phyloP scores from a whole-genome alignment of 176 grass and related monocot species.

The Paspalum notatum region DNA sequence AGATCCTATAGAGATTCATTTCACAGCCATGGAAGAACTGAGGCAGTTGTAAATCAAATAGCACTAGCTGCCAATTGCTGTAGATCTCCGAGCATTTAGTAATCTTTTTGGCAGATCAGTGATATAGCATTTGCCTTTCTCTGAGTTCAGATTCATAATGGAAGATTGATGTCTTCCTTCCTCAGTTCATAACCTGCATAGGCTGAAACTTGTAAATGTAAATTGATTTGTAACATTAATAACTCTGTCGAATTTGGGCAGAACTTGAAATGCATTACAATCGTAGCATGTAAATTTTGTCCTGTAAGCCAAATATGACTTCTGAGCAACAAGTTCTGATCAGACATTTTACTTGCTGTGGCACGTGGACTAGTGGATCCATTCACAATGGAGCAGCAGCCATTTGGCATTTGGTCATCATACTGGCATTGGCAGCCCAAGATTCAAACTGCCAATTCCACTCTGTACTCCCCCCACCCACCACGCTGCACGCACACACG shows the following conservation, averaged over 20 bases:
- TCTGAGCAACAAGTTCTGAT: neutral
- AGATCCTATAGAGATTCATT: constrained; percentile 31
- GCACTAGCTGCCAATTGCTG: constrained; percentile 4
- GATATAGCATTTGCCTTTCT: constrained; percentile 24
- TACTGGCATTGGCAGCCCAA: no score
- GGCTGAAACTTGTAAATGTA: constrained; percentile 35
- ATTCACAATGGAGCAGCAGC: neutral
- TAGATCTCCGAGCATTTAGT: constrained; percentile 31
- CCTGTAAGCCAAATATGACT: neutral
- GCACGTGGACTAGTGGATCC: neutral
- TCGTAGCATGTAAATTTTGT: neutral
- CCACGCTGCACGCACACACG: no score
- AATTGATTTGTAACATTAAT: constrained; percentile 28
- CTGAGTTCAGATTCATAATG: constrained; percentile 16
- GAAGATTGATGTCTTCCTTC: constrained; percentile 3
- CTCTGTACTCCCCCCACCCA: no score
- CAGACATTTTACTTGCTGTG: constrained; percentile 2
- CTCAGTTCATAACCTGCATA: constrained; percentile 13
- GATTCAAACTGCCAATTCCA: no score
- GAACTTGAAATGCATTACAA: constrained; percentile 22
- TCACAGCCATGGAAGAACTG: constrained; percentile 27
- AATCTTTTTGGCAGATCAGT: constrained; percentile 37
- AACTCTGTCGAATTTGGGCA: constrained; percentile 38
- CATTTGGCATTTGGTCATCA: no score
- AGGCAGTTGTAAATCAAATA: constrained; percentile 45